Conservation (phyloP, 805 yeast genomes). For the Candida hungchunana region DNA sequence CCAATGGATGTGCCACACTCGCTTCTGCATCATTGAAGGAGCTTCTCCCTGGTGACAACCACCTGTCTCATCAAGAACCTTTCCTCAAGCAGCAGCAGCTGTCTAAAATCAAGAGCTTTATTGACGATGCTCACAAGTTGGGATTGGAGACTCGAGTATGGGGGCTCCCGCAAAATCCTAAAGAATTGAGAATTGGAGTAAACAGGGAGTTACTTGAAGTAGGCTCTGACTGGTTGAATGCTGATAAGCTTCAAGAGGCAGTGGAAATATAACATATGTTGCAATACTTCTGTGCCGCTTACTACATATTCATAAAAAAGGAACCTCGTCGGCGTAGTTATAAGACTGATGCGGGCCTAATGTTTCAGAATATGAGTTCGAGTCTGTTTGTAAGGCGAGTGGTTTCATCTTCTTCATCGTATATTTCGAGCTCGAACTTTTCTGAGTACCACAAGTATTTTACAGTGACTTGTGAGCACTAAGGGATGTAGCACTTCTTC, state of each 20-base stretch:
- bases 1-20: constrained; percentile 26
- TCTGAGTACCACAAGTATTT: too few relatives aligned
- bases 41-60: constrained; percentile 15
- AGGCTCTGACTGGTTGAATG: background rate
- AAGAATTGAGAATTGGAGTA: background rate
- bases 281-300: too few relatives aligned
- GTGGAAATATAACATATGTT: too few relatives aligned
- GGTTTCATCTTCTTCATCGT: too few relatives aligned
- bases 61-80: constrained; percentile 5
- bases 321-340: too few relatives aligned
- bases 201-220: background rate
- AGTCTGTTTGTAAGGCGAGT: too few relatives aligned
- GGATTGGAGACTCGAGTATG: constrained; percentile 59
- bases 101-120: constrained; percentile 24
- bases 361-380: too few relatives aligned
- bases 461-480: too few relatives aligned
- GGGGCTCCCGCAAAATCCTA: constrained; percentile 49
- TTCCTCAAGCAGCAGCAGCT: constrained; percentile 33
- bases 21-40: constrained; percentile 39
- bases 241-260: background rate
- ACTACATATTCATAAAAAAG: too few relatives aligned
- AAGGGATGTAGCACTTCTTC: too few relatives aligned
- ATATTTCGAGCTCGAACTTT: too few relatives aligned
- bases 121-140: constrained; percentile 40
- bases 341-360: too few relatives aligned